Conservation (phyloP, 2,329 filamentous ascomycete species). For the Chaetomium globosum region DNA sequence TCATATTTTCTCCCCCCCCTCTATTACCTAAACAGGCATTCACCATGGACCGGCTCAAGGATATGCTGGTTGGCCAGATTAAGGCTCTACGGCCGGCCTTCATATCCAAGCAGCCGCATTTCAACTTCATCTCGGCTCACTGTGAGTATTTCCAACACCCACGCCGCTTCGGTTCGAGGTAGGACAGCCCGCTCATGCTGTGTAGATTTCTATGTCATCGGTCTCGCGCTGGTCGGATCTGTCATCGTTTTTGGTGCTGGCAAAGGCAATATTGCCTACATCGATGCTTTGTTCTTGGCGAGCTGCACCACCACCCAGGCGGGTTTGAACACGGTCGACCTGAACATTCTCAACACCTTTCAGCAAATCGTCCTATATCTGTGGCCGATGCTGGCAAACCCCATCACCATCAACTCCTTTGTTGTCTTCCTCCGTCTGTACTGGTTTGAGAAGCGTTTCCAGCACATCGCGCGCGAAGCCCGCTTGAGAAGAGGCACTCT, state of each 20-base stretch:
- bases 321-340: constrained; percentile 78
- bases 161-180: background rate
- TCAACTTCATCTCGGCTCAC: constrained; percentile 81
- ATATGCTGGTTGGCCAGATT: constrained; percentile 42
- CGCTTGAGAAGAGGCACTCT: constrained; percentile 65
- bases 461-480: constrained; percentile 76
- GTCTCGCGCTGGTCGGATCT: constrained; percentile 71
- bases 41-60: constrained; percentile 29
- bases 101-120: constrained; percentile 63
- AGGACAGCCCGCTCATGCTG: background rate
- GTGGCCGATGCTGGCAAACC: constrained; percentile 73
- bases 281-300: constrained; percentile 88
- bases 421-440: constrained; percentile 93
- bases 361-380: constrained; percentile 75
- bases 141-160: constrained; percentile 56
- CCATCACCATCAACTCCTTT: constrained; percentile 79
- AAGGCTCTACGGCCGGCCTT: constrained; percentile 59
- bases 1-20: background rate
- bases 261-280: constrained; percentile 67
- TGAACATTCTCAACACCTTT: constrained; percentile 69
- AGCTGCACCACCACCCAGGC: constrained; percentile 87
- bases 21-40: background rate
- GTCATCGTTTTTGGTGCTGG: constrained; percentile 70
- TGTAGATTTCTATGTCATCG: constrained; percentile 77
- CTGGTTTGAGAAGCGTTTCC: constrained; percentile 97